These are phyloP conservation scores for Nannizzia gypsea DNA, from an alignment of 2,329 filamentous ascomycete species.

Conservation along the genomic window DNA sequence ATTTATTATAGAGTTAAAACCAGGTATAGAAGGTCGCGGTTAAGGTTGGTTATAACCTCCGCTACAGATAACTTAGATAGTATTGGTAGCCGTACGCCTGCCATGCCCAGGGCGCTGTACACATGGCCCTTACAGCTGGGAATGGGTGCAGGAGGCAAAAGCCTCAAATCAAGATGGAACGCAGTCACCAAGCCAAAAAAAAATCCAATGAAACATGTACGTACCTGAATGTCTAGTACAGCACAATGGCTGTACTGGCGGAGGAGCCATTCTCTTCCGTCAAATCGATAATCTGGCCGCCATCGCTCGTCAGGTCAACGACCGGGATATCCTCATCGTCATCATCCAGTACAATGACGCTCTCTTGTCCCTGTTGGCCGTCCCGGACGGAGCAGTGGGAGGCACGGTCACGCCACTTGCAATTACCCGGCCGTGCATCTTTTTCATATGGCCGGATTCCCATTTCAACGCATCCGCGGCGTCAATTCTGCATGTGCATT, in stretches of 20 bases:
- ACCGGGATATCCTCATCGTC: neutral
- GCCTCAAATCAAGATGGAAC: neutral
- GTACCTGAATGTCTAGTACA: neutral
- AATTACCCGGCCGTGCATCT: too few relatives aligned
- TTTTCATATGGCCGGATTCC: too few relatives aligned
- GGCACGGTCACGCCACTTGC: conserved; percentile 7
- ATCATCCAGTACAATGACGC: conserved; percentile 4
- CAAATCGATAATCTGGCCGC: neutral
- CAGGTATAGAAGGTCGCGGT: too few relatives aligned
- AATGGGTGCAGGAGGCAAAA: neutral
- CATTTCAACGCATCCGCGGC: too few relatives aligned
- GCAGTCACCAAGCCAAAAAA: conserved; percentile 1
- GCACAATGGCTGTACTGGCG: neutral
- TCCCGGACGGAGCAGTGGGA: conserved; percentile 7
- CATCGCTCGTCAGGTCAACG: conserved; percentile 2
- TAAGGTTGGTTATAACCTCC: too few relatives aligned
- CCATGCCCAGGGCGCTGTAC: conserved; percentile 1
- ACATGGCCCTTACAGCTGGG: conserved; percentile 7
- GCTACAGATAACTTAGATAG: too few relatives aligned
- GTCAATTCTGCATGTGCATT: too few relatives aligned
- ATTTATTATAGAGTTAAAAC: too few relatives aligned
- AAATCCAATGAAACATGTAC: conserved; percentile 1
- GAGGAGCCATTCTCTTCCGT: neutral
- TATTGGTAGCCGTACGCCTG: too few relatives aligned
- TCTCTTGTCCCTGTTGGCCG: neutral